Percentiles rank a stretch among this genome's conserved stretches.
phyloP scores from a whole-genome alignment of 2,329 filamentous ascomycete species.

The Alternaria metachromatica region DNA sequence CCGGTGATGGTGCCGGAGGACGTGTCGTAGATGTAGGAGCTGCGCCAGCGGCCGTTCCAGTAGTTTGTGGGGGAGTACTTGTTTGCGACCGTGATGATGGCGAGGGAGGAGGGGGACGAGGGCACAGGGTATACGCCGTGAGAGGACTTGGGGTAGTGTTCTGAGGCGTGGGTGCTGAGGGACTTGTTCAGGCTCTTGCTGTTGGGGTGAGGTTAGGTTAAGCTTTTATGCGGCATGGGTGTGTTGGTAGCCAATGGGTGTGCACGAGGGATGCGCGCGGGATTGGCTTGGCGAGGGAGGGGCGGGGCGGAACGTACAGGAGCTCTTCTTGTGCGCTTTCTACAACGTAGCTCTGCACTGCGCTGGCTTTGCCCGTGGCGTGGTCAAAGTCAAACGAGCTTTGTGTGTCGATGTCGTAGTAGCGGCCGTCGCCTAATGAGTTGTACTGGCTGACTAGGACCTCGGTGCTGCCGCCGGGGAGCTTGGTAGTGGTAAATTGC shows the following conservation, averaged over 20 bases:
- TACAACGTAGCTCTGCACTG: constrained; percentile 76
- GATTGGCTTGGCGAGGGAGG: not conserved
- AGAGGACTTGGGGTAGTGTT: constrained; percentile 85
- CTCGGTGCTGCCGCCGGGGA: constrained; percentile 82
- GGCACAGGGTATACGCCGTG: constrained; percentile 80
- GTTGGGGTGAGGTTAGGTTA: constrained; percentile 9
- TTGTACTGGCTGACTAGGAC: constrained; percentile 87
- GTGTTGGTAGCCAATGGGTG: not conserved
- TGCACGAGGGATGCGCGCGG: not conserved
- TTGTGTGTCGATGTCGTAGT: constrained; percentile 88
- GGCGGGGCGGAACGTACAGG: constrained; percentile 65
- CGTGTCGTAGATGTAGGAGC: constrained; percentile 79
- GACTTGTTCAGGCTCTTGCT: constrained; percentile 86
- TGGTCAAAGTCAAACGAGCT: constrained; percentile 92
- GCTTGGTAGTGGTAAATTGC: constrained; percentile 86
- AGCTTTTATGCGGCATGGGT: not conserved
- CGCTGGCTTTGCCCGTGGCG: constrained; percentile 81
- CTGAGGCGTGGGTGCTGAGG: constrained; percentile 75
- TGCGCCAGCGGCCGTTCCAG: constrained; percentile 98
- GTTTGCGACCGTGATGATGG: constrained; percentile 86
- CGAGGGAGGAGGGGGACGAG: constrained; percentile 75
- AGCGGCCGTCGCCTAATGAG: constrained; percentile 77
- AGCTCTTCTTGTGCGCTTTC: constrained; percentile 80
- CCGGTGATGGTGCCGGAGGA: constrained; percentile 72
- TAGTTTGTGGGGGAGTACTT: constrained; percentile 99